Evolutionary conservation across 2,329 filamentous ascomycete genomes (phyloP).

Genomic region (Exophiala viscosa): DNA sequence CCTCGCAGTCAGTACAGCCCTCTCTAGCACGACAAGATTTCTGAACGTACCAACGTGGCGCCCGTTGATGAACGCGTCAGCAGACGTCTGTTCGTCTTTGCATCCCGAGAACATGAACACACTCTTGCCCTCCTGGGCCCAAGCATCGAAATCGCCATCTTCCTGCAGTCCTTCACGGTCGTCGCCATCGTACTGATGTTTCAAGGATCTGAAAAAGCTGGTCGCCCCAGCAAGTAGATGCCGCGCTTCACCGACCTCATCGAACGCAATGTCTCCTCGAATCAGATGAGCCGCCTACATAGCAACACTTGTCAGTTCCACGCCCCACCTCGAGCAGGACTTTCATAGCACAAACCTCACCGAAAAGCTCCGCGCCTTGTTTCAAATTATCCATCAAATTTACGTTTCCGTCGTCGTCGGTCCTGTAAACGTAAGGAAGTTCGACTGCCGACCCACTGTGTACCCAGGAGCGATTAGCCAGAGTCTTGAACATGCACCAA

Average conservation of each 20-base stretch:
- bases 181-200: slow-evolving; percentile 43
- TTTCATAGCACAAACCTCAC: slow-evolving; percentile 41
- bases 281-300: slow-evolving; percentile 37
- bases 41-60: slow-evolving; percentile 30
- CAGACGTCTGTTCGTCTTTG: slow-evolving; percentile 50
- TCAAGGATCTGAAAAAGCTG: slow-evolving; percentile 45
- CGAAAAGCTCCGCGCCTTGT: slow-evolving; percentile 48
- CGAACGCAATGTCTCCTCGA: slow-evolving; percentile 44
- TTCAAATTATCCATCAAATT: slow-evolving; percentile 55
- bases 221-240: slow-evolving; percentile 53
- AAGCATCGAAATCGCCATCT: slow-evolving; percentile 43
- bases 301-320: background rate
- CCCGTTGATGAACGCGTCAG: slow-evolving; percentile 47
- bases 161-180: slow-evolving; percentile 44
- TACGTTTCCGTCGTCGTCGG: slow-evolving; percentile 55
- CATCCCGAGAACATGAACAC: slow-evolving; percentile 53
- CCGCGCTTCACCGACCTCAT: slow-evolving; percentile 47
- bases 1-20: background rate
- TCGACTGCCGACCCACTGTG: slow-evolving; percentile 55
- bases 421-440: slow-evolving; percentile 56
- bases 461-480: too few relatives aligned
- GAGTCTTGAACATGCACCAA: slow-evolving; percentile 27
- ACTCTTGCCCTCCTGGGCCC: slow-evolving; percentile 44
- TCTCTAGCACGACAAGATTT: slow-evolving; percentile 10
- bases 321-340: background rate